Evolutionary conservation across 2,329 filamentous ascomycete genomes (phyloP).

Genomic region (Pyrenochaeta sp.): DNA sequence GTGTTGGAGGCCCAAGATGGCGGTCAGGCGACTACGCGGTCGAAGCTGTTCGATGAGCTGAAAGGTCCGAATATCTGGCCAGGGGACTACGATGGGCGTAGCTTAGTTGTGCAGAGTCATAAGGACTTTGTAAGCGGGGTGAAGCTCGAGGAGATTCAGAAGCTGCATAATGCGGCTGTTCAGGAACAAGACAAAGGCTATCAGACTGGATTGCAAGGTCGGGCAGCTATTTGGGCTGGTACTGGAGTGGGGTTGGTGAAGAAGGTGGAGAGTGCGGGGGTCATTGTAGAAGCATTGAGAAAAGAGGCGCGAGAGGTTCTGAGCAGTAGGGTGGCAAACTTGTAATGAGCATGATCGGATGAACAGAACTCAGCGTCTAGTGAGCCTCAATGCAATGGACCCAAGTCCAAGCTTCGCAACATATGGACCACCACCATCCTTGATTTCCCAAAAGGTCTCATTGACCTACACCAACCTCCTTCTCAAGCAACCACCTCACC

Average conservation of each 20-base stretch:
- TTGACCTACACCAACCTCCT: no score
- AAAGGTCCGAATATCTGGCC: conserved; percentile 67
- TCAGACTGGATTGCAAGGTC: conserved; percentile 58
- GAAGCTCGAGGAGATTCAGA: conserved; percentile 53
- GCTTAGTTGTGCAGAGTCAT: conserved; percentile 62
- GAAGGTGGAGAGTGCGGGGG: conserved; percentile 56
- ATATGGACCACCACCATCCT: no score
- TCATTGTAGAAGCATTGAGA: conserved; percentile 58
- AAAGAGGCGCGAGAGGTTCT: conserved; percentile 48
- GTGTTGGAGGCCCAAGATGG: conserved; percentile 58
- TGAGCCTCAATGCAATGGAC: no score
- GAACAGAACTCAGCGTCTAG: no score
- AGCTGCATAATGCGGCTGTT: conserved; percentile 55
- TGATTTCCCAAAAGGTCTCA: no score
- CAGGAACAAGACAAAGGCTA: conserved; percentile 59
- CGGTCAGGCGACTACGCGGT: conserved; percentile 58
- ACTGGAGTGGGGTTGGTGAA: conserved; percentile 67
- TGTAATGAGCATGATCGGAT: no score
- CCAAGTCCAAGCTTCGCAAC: no score
- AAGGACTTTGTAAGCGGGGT: conserved; percentile 49
- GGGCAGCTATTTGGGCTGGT: conserved; percentile 65
- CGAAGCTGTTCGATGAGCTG: conserved; percentile 60
- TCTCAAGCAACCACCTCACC: conserved; percentile 39
- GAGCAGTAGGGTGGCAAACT: conserved; percentile 20
- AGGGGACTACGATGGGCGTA: conserved; percentile 63